These are phyloP conservation scores for Lactarius quietus DNA, from an alignment of 768 basidiomycete species.

Conservation along the genomic window DNA sequence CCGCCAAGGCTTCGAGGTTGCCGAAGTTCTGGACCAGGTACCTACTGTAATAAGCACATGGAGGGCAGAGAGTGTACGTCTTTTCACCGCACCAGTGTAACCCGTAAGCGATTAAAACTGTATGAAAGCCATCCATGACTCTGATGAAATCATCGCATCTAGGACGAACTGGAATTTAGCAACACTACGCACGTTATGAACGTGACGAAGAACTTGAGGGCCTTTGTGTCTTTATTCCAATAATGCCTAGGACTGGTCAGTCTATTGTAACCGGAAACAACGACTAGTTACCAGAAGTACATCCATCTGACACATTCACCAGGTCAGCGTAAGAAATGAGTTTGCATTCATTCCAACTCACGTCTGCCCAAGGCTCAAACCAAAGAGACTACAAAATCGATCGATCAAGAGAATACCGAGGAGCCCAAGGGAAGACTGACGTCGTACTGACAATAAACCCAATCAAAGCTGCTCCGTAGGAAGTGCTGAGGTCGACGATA, in stretches of 20 bases:
- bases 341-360: no score
- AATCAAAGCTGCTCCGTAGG: no score
- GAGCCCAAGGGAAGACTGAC: no score
- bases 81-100: slow-evolving; percentile 43
- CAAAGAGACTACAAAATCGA: no score
- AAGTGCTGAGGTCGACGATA: no score
- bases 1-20: slow-evolving; percentile 36
- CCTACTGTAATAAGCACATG: slow-evolving; percentile 30
- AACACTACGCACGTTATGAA: background rate
- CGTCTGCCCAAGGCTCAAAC: no score
- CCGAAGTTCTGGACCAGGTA: slow-evolving; percentile 46
- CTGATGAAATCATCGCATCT: slow-evolving; percentile 26
- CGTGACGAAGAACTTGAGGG: background rate
- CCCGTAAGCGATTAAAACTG: slow-evolving; percentile 41
- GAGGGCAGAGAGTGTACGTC: no score
- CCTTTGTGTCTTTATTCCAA: background rate
- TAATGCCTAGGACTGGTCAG: background rate
- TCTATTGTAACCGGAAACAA: background rate
- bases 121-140: slow-evolving; percentile 43
- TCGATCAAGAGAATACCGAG: no score
- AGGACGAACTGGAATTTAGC: no score
- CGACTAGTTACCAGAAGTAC: background rate
- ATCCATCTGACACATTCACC: background rate
- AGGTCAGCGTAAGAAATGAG: background rate
- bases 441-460: no score